phyloP scores from a whole-genome alignment of 2,329 filamentous ascomycete genomes.

The Allantophomopsis cytisporea region DNA sequence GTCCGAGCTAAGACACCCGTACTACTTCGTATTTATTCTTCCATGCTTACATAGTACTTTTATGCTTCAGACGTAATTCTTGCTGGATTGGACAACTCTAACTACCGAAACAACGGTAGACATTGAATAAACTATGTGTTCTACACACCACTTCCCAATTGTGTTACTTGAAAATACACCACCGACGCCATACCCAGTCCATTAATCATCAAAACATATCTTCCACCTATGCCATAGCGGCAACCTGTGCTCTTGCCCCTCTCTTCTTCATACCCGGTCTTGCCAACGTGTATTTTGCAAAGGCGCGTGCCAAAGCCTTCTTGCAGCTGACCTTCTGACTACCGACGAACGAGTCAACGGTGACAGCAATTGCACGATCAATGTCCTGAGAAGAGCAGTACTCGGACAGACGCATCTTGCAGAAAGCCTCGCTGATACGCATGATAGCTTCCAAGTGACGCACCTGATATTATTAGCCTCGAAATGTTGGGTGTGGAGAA shows the following conservation, averaged over 20 bases:
- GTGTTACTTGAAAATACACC: neutral
- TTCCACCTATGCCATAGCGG: neutral
- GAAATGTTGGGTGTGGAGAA: neutral
- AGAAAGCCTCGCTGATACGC: constrained; percentile 86
- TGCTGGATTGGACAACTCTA: too few species aligned
- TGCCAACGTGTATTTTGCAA: constrained; percentile 77
- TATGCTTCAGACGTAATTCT: too few species aligned
- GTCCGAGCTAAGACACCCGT: too few species aligned
- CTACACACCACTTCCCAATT: too few species aligned
- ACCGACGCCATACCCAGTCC: neutral
- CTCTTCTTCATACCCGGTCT: constrained; percentile 16
- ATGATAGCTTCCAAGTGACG: constrained; percentile 97
- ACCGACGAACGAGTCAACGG: constrained; percentile 89
- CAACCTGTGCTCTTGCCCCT: constrained; percentile 8
- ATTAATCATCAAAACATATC: neutral
- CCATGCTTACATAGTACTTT: too few species aligned
- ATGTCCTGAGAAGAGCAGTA: constrained; percentile 87
- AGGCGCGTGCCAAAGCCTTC: constrained; percentile 85
- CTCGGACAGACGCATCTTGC: constrained; percentile 94
- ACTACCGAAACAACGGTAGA: too few species aligned
- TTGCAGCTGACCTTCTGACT: constrained; percentile 97
- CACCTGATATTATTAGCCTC: constrained; percentile 40
- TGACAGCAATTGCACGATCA: constrained; percentile 92
- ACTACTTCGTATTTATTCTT: too few species aligned
- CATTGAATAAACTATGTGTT: too few species aligned